Evolutionary conservation across 108 stramenopile species (phyloP), one percentile per base, ranked within the genome.

Genomic region (Cylindrotheca fusiformis): DNA sequence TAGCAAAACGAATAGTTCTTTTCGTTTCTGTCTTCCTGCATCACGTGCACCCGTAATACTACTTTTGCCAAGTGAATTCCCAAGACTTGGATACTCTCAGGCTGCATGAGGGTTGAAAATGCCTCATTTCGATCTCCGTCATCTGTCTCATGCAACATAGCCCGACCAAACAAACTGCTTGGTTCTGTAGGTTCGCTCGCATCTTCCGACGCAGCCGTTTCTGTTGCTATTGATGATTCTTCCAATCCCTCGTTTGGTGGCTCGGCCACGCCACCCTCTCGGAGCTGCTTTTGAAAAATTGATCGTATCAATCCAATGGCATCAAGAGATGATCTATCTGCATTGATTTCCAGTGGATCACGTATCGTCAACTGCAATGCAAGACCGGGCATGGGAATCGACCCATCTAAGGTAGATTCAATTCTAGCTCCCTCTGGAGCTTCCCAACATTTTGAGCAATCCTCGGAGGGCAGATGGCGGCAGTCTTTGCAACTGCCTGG

Each of bases 341-440:
- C 59, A 72, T 87, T 91, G 24, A 87, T 25, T 59, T 91, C 90
- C 20, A 91, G 44, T 4, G 86, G 84, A 50, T 91, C 90, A 0
- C 76, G 64, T 18, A 87, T 53, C 0, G 65, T 69, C 12, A 87
- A 52, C n/a, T 67, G 76, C 25, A 87, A 71, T 2, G 79, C 78
- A 20, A 86, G 62, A 29, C 90, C 90, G 27, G 84, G 84, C 80
- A 91, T 70, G 31, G 90, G 90, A 58, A 72, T 79, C 20, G 49
- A 30, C 17, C 44, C 31, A 47, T 87, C 84, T 62, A 85, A 59
- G 57, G 63, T 30, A 5, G 54, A 47, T 14, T 61, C 60, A 20
- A 53, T 45, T 3, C 17, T 20, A 5, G 32, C 48, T 20, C 32
- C 32, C 1, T n/a, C 32, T 26, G 60, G n/a, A 3, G 46, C 44